A percentile compares a stretch with the other conserved stretches of the same genome.
phyloP scores from a whole-genome alignment of 2,329 filamentous ascomycete species.

The Stemphylium beticola region DNA sequence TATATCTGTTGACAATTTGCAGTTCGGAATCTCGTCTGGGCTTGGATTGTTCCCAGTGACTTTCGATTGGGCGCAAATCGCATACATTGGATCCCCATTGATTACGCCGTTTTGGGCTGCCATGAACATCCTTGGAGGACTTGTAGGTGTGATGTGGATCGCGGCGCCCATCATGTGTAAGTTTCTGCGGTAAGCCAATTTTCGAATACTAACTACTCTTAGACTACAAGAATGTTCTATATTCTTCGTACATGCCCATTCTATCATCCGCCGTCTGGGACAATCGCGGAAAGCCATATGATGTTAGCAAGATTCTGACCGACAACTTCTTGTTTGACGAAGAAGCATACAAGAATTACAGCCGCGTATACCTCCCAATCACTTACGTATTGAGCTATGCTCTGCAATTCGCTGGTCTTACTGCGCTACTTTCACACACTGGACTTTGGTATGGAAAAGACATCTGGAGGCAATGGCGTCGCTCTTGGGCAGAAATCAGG shows the following conservation, averaged over 20 bases:
- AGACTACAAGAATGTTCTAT: conserved; percentile 79
- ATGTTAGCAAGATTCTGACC: conserved; percentile 81
- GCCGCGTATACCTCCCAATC: conserved; percentile 82
- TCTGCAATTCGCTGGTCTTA: conserved; percentile 82
- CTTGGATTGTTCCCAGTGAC: conserved; percentile 84
- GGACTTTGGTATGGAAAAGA: conserved; percentile 84
- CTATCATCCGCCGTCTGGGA: conserved; percentile 85
- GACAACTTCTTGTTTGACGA: conserved; percentile 78
- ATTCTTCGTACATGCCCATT: conserved; percentile 85
- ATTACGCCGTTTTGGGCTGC: conserved; percentile 87
- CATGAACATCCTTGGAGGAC: conserved; percentile 80
- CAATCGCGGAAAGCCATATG: conserved; percentile 79
- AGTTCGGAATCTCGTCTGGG: conserved; percentile 83
- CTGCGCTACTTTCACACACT: conserved; percentile 80
- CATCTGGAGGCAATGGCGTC: conserved; percentile 77
- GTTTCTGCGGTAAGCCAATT: conserved; percentile 12
- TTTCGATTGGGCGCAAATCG: conserved; percentile 91
- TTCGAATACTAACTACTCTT: conserved; percentile 8
- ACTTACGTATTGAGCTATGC: conserved; percentile 88
- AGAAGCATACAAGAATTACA: conserved; percentile 79
- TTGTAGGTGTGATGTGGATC: conserved; percentile 86
- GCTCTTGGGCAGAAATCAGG: conserved; percentile 69
- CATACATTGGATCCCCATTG: conserved; percentile 83
- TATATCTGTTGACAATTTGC: conserved; percentile 10
- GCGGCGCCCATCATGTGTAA: conserved; percentile 74